A percentile compares a stretch with the other conserved stretches of the same genome.
Evolutionary conservation across 1,139 yeast genomes (phyloP).

Genomic region (Scheffersomyces quercinus): DNA sequence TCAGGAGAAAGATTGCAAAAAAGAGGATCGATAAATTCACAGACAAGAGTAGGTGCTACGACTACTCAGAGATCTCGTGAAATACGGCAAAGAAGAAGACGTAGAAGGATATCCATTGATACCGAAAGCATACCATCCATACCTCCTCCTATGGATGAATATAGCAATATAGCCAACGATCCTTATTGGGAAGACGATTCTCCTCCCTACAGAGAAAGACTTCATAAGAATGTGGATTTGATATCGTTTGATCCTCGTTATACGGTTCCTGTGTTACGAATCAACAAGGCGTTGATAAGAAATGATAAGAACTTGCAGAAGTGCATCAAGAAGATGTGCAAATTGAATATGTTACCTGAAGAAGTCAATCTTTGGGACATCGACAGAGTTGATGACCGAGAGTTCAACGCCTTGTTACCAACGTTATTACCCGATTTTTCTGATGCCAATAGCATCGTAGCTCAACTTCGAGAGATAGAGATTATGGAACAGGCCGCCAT

Average conservation of each 20-base stretch:
- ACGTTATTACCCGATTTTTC: constrained; percentile 18
- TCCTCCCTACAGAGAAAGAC: constrained; percentile 41
- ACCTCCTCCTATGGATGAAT: constrained; percentile 12
- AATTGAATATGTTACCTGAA: constrained; percentile 32
- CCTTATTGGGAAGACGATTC: constrained; percentile 20
- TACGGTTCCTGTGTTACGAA: constrained; percentile 35
- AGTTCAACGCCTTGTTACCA: constrained; percentile 37
- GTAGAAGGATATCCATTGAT: neutral
- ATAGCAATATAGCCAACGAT: neutral
- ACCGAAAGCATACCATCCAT: constrained; percentile 7
- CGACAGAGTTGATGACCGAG: constrained; percentile 39
- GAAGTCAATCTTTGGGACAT: constrained; percentile 39
- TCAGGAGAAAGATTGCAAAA: constrained; percentile 1
- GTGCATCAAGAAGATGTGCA: constrained; percentile 28
- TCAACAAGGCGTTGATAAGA: constrained; percentile 33
- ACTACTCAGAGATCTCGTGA: neutral
- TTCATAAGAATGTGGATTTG: constrained; percentile 38
- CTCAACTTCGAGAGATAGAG: neutral
- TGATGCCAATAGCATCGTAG: neutral
- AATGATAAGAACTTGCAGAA: constrained; percentile 25
- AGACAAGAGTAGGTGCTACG: neutral
- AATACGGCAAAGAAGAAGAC: neutral
- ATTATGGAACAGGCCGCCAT: neutral
- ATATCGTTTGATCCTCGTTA: constrained; percentile 45
- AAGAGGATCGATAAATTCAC: constrained; percentile 6